Evolutionary conservation across 192 early-diverging fungal genomes (phyloP).

Genomic region (Gaertneriomyces semiglobifer): DNA sequence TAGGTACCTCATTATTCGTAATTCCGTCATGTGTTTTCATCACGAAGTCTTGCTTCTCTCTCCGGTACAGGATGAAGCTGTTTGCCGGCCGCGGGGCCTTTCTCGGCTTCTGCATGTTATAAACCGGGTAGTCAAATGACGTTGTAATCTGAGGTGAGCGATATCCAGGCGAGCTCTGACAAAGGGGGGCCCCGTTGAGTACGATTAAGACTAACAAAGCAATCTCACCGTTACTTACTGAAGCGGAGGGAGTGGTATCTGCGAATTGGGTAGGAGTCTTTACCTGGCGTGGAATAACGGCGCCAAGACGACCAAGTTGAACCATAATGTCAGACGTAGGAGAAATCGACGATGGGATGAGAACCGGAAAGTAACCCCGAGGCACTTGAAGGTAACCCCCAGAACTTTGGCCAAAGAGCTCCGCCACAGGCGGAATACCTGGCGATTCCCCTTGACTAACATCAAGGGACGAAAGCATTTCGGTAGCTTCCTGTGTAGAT

Average conservation of each 20-base stretch:
- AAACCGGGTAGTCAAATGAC: neutral
- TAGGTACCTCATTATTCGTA: conserved; percentile 48
- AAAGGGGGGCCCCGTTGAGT: neutral
- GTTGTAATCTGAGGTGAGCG: neutral
- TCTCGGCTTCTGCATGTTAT: conserved; percentile 24
- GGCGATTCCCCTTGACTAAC: conserved; percentile 7
- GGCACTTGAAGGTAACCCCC: conserved; percentile 17
- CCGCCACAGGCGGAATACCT: neutral
- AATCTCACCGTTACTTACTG: neutral
- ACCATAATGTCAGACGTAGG: conserved; percentile 14
- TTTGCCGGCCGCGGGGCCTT: conserved; percentile 51
- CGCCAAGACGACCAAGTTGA: conserved; percentile 5
- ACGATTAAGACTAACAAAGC: neutral
- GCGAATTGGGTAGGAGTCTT: neutral
- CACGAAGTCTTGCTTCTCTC: conserved; percentile 52
- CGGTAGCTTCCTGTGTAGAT: conserved; percentile 15
- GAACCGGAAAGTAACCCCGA: conserved; percentile 16
- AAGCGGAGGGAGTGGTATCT: neutral
- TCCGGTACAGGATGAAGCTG: conserved; percentile 65
- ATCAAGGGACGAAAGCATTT: conserved; percentile 18
- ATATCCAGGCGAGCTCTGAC: neutral
- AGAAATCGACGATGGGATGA: conserved; percentile 16
- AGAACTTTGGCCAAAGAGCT: neutral
- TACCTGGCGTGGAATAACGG: conserved; percentile 4
- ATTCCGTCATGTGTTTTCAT: conserved; percentile 41